Conservation (phyloP, 2,329 filamentous ascomycete genomes). For the Chaetomiaceae sp. region DNA sequence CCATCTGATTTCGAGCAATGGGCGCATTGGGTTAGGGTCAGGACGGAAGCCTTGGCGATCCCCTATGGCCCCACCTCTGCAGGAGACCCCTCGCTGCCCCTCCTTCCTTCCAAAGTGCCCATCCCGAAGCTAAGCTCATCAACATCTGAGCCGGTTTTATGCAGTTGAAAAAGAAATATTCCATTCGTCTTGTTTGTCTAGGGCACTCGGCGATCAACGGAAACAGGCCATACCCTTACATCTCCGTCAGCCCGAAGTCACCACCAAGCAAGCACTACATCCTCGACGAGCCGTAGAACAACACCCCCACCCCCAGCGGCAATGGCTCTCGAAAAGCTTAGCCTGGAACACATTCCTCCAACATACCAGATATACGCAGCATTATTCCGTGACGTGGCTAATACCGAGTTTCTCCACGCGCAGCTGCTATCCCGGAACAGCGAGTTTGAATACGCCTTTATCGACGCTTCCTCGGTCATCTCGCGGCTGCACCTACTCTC, state of each 20-base stretch:
- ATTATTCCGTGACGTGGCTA: slow-evolving; percentile 71
- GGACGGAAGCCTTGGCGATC: no score
- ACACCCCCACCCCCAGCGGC: no score
- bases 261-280: no score
- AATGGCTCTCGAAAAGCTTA: slow-evolving; percentile 57
- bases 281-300: no score
- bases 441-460: slow-evolving; percentile 87
- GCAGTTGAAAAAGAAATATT: no score
- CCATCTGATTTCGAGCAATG: slow-evolving; percentile 4
- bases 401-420: slow-evolving; percentile 71
- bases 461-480: slow-evolving; percentile 77
- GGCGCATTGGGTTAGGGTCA: no score
- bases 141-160: neutral
- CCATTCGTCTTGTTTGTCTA: no score
- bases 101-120: neutral
- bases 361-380: slow-evolving; percentile 66
- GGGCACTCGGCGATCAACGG: no score
- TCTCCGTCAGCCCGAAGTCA: no score
- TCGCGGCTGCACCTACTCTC: slow-evolving; percentile 70
- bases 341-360: slow-evolving; percentile 70
- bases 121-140: no score
- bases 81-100: neutral
- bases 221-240: no score
- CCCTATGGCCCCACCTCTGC: no score
- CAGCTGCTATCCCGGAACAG: slow-evolving; percentile 82